Evolutionary conservation across 2,329 filamentous ascomycete species (phyloP).

Genomic region (Teratosphaeria pseudoeucalypti): DNA sequence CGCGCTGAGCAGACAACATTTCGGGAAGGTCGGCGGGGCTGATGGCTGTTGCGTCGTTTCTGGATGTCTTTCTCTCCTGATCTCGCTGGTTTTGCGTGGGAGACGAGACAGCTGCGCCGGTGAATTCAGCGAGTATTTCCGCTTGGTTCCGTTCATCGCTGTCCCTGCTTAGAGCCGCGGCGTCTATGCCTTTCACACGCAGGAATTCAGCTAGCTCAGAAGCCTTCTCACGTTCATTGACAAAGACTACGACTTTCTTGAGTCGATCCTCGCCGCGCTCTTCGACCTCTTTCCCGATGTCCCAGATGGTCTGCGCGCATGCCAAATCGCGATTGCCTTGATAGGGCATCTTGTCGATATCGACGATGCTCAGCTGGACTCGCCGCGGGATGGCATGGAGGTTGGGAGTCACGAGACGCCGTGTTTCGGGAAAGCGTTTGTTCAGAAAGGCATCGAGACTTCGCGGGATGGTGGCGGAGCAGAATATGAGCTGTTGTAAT

Average conservation of each 20-base stretch:
- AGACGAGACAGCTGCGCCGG: conserved; percentile 22
- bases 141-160: conserved; percentile 66
- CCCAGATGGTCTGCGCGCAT: conserved; percentile 90
- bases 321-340: conserved; percentile 85
- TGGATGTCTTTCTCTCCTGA: conserved; percentile 1
- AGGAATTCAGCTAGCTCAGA: conserved; percentile 72
- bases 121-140: conserved; percentile 70
- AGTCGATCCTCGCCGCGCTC: conserved; percentile 44
- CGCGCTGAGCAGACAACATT: background rate
- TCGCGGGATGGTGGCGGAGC: conserved; percentile 89
- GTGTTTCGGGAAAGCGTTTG: conserved; percentile 70
- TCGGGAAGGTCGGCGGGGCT: conserved; percentile 4
- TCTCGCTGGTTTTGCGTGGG: background rate
- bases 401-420: conserved; percentile 84
- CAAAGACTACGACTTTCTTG: conserved; percentile 86
- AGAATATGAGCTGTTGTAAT: conserved; percentile 76
- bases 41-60: background rate
- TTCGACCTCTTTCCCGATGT: conserved; percentile 68
- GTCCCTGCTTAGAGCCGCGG: conserved; percentile 74
- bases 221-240: conserved; percentile 89
- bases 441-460: conserved; percentile 79
- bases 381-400: conserved; percentile 90
- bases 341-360: conserved; percentile 87
- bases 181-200: conserved; percentile 74
- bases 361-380: conserved; percentile 86